Evolutionary conservation across 345 rosid species (phyloP).

Genomic region (Noccaea caerulescens): DNA sequence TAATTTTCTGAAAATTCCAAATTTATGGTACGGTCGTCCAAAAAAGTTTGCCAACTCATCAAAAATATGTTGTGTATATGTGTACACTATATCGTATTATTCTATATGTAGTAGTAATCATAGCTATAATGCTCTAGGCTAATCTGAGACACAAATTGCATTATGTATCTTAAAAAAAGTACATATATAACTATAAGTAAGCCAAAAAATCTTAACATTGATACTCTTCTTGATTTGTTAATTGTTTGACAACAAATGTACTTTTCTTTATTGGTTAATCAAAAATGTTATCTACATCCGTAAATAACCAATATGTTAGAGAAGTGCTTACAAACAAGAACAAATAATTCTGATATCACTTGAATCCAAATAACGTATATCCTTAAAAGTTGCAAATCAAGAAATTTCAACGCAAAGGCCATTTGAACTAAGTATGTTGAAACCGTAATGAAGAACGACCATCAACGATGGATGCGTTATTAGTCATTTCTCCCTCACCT

Average conservation of each 20-base stretch:
- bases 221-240: background rate
- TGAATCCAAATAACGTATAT: background rate
- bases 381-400: background rate
- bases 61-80: background rate
- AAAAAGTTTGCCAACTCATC: slow-evolving; percentile 1
- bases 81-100: background rate
- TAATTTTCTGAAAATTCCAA: background rate
- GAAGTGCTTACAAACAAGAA: background rate
- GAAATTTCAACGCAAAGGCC: background rate
- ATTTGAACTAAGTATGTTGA: background rate
- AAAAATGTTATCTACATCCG: background rate
- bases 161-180: background rate
- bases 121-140: background rate
- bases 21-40: background rate
- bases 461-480: background rate
- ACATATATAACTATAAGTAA: background rate
- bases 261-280: background rate
- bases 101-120: background rate
- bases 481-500: background rate
- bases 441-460: background rate
- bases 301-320: background rate
- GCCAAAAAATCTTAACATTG: background rate
- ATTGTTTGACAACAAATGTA: background rate
- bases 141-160: background rate
- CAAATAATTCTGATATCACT: background rate